Evolutionary conservation across 345 rosid species (phyloP).

Genomic region (Mercurialis annua): DNA sequence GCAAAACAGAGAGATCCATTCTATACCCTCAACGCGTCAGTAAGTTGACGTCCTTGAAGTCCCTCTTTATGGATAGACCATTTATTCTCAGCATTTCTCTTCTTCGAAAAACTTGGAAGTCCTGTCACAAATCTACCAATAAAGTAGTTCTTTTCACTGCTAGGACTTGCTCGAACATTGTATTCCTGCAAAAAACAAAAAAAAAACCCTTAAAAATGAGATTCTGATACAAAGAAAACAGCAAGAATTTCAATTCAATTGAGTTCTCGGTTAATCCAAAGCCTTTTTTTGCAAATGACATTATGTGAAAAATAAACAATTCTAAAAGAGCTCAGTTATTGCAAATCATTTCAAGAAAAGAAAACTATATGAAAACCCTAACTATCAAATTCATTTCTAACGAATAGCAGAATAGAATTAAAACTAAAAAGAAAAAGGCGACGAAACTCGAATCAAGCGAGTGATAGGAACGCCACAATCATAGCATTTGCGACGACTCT

Average conservation of each 20-base stretch:
- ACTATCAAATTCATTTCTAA: background rate
- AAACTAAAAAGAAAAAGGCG: background rate
- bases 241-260: too few relatives aligned
- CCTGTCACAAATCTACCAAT: slow-evolving; percentile 83
- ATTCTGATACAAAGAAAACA: background rate
- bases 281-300: too few relatives aligned
- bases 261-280: too few relatives aligned
- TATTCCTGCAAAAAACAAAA: slow-evolving; percentile 50
- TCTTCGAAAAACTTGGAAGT: slow-evolving; percentile 74
- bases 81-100: slow-evolving; percentile 77
- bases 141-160: slow-evolving; percentile 75
- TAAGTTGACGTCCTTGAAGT: slow-evolving; percentile 81
- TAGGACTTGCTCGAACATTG: slow-evolving; percentile 61
- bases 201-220: background rate
- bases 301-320: too few relatives aligned
- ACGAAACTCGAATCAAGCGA: slow-evolving; percentile 72
- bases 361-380: background rate
- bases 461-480: slow-evolving; percentile 76
- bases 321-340: too few relatives aligned
- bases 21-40: slow-evolving; percentile 69
- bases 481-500: slow-evolving; percentile 60
- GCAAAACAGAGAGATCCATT: background rate
- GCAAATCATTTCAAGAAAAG: background rate
- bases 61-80: slow-evolving; percentile 91
- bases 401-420: background rate